These are phyloP conservation scores for Bolboschoenus planiculmis DNA, from an alignment of 176 grass and related monocot genomes.

Conservation along the genomic window DNA sequence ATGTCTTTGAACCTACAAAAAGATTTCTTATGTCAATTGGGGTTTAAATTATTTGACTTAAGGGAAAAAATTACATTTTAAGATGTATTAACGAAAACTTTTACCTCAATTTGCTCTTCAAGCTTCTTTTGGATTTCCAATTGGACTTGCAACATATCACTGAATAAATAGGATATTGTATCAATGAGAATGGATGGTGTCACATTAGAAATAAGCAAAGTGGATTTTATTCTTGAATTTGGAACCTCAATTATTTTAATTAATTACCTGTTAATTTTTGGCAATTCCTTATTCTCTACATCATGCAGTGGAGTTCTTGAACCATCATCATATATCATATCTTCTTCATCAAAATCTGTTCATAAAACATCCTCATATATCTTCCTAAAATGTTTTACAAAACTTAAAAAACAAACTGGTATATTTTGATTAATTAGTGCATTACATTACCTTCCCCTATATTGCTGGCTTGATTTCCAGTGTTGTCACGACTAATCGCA, in stretches of 20 bases:
- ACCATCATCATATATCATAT: not conserved
- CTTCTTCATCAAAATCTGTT: conserved; percentile 11
- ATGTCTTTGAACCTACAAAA: conserved; percentile 68
- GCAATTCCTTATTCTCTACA: conserved; percentile 13
- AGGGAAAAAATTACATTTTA: not conserved
- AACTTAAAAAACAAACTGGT: not conserved
- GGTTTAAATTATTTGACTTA: not conserved
- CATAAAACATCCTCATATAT: not conserved
- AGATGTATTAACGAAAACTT: too few relatives aligned
- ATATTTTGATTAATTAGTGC: not conserved
- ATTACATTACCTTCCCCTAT: conserved; percentile 25
- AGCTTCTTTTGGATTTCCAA: conserved; percentile 54
- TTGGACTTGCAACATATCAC: conserved; percentile 46
- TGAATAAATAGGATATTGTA: conserved; percentile 13
- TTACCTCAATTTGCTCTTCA: conserved; percentile 75
- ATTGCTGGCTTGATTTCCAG: not conserved
- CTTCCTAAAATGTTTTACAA: not conserved
- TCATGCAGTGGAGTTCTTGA: not conserved
- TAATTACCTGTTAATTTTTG: not conserved
- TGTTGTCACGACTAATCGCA: conserved; percentile 32
- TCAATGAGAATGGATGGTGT: not conserved
- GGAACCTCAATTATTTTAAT: not conserved
- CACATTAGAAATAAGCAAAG: not conserved
- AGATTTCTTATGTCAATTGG: not conserved
- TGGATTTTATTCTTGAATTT: not conserved